Conservation (phyloP, 2,329 filamentous ascomycete genomes). For the Volutella citrinella region DNA sequence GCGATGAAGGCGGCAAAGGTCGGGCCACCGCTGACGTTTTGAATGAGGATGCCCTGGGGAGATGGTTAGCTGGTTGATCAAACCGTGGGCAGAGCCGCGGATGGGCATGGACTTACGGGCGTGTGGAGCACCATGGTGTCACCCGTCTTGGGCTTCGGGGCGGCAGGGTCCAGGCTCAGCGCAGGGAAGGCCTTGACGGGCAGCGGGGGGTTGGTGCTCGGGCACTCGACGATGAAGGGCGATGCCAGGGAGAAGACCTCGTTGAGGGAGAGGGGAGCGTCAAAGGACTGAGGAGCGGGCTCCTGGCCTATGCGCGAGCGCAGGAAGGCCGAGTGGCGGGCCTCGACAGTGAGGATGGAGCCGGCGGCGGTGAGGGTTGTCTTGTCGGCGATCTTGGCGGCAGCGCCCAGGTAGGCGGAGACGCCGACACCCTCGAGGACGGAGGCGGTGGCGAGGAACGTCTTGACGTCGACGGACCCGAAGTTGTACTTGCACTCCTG, state of each 20-base stretch:
- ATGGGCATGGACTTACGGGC: no score
- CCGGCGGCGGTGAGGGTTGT: conserved; percentile 64
- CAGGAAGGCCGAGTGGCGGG: conserved; percentile 71
- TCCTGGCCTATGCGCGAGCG: conserved; percentile 49
- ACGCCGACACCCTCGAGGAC: conserved; percentile 72
- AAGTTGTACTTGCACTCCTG: conserved; percentile 72
- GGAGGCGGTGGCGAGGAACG: conserved; percentile 67
- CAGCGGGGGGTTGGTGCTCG: conserved; percentile 61
- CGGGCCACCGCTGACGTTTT: no score
- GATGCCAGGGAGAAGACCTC: conserved; percentile 72
- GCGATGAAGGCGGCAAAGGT: no score
- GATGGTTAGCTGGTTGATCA: no score
- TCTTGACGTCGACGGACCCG: conserved; percentile 59
- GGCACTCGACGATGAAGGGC: conserved; percentile 70
- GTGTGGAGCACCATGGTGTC: no score
- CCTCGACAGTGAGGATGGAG: conserved; percentile 70
- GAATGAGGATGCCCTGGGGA: no score
- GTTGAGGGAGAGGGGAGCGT: conserved; percentile 64
- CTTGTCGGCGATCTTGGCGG: conserved; percentile 58
- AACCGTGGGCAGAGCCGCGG: no score
- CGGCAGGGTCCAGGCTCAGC: no score
- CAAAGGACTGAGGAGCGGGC: conserved; percentile 66
- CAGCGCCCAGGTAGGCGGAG: conserved; percentile 71
- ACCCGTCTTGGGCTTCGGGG: no score
- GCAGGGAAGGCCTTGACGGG: conserved; percentile 61